Percentiles rank a stretch among this genome's conserved stretches.
phyloP scores from a whole-genome alignment of 1,284 basidiomycete genomes.

The Tilletia horrida region DNA sequence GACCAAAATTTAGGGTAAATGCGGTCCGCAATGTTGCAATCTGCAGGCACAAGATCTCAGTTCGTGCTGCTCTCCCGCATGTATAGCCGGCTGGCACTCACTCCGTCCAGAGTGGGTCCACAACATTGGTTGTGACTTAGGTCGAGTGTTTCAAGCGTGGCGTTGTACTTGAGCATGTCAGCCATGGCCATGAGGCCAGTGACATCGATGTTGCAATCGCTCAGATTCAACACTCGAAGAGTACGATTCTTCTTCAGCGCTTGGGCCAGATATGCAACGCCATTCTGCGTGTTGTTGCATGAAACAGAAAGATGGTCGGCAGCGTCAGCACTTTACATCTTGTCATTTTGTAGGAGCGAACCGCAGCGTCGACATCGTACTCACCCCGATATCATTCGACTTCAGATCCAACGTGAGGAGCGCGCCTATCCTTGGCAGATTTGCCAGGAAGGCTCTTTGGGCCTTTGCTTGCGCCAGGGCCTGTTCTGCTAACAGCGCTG shows the following conservation, averaged over 20 bases:
- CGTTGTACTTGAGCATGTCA: constrained; percentile 93
- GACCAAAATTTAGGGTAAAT: constrained; percentile 84
- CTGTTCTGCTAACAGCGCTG: neutral
- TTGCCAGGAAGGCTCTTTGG: constrained; percentile 57
- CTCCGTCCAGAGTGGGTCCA: constrained; percentile 79
- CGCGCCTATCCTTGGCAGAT: constrained; percentile 76
- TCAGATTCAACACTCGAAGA: constrained; percentile 85
- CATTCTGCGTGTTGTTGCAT: constrained; percentile 48
- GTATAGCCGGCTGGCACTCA: constrained; percentile 50
- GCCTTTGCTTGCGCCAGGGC: constrained; percentile 37
- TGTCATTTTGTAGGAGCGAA: neutral
- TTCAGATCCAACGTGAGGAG: constrained; percentile 84
- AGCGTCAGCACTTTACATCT: neutral
- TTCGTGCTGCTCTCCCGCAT: neutral
- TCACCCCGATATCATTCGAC: constrained; percentile 74
- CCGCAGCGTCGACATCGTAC: neutral
- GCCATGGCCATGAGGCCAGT: constrained; percentile 75
- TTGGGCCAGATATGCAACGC: constrained; percentile 85
- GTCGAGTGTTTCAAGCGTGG: constrained; percentile 87
- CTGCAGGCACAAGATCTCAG: neutral
- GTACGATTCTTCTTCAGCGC: constrained; percentile 94
- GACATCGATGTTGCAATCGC: constrained; percentile 87
- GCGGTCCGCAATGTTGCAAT: constrained; percentile 65
- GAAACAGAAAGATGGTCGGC: constrained; percentile 18
- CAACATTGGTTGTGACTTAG: constrained; percentile 88